These are phyloP conservation scores for Calonectria montana DNA, from an alignment of 2,329 filamentous ascomycete genomes.

Conservation along the genomic window DNA sequence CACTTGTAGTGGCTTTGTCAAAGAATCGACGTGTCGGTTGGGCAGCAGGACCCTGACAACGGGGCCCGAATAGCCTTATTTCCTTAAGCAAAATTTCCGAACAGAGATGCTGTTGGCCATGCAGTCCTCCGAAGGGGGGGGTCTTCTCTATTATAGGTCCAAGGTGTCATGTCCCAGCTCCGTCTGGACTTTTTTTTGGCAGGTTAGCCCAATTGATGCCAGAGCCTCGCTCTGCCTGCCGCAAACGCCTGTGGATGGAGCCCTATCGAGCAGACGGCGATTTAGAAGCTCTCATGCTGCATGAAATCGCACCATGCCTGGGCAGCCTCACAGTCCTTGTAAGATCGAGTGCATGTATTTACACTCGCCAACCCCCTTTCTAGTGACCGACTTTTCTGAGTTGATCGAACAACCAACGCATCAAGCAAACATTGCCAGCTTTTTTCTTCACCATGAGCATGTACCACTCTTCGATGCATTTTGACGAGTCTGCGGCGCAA, in stretches of 20 bases:
- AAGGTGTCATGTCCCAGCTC: conserved; percentile 8
- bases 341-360: conserved; percentile 16
- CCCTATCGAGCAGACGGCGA: background rate
- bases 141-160: conserved; percentile 13
- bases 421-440: background rate
- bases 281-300: conserved; percentile 4
- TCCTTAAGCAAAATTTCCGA: background rate
- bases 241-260: conserved; percentile 3
- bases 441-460: conserved; percentile 15
- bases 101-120: conserved; percentile 1
- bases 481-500: conserved; percentile 3
- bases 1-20: conserved; percentile 6
- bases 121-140: background rate
- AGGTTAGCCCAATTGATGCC: conserved; percentile 17
- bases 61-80: conserved; percentile 6
- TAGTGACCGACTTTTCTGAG: background rate
- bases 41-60: conserved; percentile 17
- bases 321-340: conserved; percentile 16
- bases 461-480: conserved; percentile 15
- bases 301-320: conserved; percentile 15
- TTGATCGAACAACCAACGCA: background rate
- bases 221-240: conserved; percentile 16
- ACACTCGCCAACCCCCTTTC: conserved; percentile 16
- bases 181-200: background rate
- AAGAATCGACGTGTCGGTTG: conserved; percentile 23